phyloP scores from a whole-genome alignment of 1,284 basidiomycete species.

The Puccinia horiana region DNA sequence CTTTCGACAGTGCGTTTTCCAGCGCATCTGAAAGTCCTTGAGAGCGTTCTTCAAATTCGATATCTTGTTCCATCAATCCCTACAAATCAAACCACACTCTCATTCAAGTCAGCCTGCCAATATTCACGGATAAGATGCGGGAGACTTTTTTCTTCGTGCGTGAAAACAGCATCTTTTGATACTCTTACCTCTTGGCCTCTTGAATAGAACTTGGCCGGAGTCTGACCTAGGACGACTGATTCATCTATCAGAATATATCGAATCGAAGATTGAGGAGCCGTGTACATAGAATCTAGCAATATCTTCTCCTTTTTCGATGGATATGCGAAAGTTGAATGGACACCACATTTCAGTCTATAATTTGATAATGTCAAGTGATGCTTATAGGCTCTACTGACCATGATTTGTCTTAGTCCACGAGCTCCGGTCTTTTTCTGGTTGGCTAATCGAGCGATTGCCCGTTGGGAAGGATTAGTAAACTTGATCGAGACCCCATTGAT shows the following conservation, averaged over 20 bases:
- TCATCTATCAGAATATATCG: slow-evolving; percentile 33
- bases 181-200: slow-evolving; percentile 33
- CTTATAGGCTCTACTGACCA: slow-evolving; percentile 64
- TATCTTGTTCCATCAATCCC: slow-evolving; percentile 30
- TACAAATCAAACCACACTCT: neutral
- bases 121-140: too few relatives aligned
- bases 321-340: neutral
- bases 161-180: neutral
- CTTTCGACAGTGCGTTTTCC: neutral
- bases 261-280: slow-evolving; percentile 40
- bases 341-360: too few relatives aligned
- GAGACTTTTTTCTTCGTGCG: too few relatives aligned
- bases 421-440: slow-evolving; percentile 81
- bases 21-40: neutral
- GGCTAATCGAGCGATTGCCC: slow-evolving; percentile 75
- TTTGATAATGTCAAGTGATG: too few relatives aligned
- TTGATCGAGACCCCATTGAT: slow-evolving; percentile 54
- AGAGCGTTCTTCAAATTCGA: slow-evolving; percentile 27
- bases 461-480: slow-evolving; percentile 59
- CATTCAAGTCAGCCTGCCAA: neutral
- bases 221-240: neutral
- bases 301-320: slow-evolving; percentile 19
- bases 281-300: slow-evolving; percentile 42
- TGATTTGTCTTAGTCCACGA: slow-evolving; percentile 79
- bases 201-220: slow-evolving; percentile 32